Base-by-base conservation (phyloP, 2,329 filamentous ascomycete genomes). In the Juglanconis oblonga region DNA sequence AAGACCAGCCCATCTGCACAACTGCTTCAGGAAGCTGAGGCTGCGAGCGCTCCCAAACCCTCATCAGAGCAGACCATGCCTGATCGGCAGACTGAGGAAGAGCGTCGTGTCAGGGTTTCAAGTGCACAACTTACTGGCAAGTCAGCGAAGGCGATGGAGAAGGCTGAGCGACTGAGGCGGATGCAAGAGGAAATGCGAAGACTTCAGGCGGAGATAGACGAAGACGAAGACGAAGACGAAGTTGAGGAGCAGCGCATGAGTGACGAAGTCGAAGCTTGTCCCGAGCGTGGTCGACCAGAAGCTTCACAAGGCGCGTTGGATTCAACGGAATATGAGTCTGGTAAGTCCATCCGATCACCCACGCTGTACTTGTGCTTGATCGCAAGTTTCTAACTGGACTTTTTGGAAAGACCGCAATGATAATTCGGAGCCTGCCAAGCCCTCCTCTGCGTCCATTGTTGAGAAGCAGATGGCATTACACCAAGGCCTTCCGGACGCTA, bases 151-250 rank as follows among this genome's bases (percentile, higher is more conserved):
- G 67, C 79, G 5, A 70, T 73, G 55, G 73, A 77, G 54, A 80
- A 84, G 65, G 74, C 78, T 57, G 72, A 57, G 78, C 83, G 66
- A 73, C 74, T 85, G 35, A 74, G 83, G 67, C 54, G 68, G 13
- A 67, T 80, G 11, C 71, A 74, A 58, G 74, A 78, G 55, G 80
- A 83, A 65, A 74, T 78, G 59, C 72, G 53, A 79, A 83, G 65
- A 73, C 74, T 85, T 40, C 74, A 83, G 67, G 75, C 75, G 31
- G 82, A 85, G 61, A 72, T 79, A 14, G 71, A 76, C 24, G 69
- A 67, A 3, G 68, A 67, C 55, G 69, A 67, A 3, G 68, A 67
- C 55, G 70, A 67, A 1, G 68, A 66, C 54, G 55, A 73, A 24
- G 72, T 71, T 11, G 72, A 76, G 57, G 70, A 58, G 40, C 53